Percentiles rank a stretch among this genome's conserved stretches.
Evolutionary conservation across 805 yeast species (phyloP).

Genomic region (Ogataea pignaliae): DNA sequence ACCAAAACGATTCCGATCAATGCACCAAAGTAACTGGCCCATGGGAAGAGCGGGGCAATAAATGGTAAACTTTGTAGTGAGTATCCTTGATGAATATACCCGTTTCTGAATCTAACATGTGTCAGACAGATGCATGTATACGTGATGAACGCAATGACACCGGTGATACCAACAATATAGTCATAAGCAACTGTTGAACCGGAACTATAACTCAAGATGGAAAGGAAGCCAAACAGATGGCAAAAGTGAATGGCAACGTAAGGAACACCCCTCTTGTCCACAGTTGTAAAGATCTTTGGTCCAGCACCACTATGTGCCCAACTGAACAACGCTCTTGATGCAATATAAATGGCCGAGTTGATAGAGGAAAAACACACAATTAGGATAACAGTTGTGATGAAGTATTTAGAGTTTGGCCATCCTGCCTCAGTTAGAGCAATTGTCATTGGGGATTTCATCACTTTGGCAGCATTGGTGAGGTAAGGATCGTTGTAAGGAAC

Average conservation of each 20-base stretch:
- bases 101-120: slow-evolving; percentile 44
- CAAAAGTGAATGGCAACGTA: slow-evolving; percentile 49
- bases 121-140: slow-evolving; percentile 54
- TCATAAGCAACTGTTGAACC: slow-evolving; percentile 55
- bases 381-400: slow-evolving; percentile 49
- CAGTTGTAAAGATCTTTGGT: slow-evolving; percentile 48
- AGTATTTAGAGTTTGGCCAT: slow-evolving; percentile 33
- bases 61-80: slow-evolving; percentile 15
- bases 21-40: slow-evolving; percentile 39
- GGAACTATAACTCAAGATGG: slow-evolving; percentile 50
- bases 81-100: slow-evolving; percentile 13
- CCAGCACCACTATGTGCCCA: slow-evolving; percentile 58
- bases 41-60: slow-evolving; percentile 41
- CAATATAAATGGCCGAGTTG: slow-evolving; percentile 61
- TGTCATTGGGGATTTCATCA: slow-evolving; percentile 40
- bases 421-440: slow-evolving; percentile 42
- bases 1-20: slow-evolving; percentile 60
- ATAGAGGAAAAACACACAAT: slow-evolving; percentile 60
- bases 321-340: slow-evolving; percentile 58
- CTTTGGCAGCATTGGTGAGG: slow-evolving; percentile 29
- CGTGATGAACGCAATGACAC: slow-evolving; percentile 59
- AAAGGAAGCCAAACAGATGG: slow-evolving; percentile 48
- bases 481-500: slow-evolving; percentile 50
- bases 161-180: slow-evolving; percentile 55
- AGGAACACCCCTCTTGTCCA: slow-evolving; percentile 56